Evolutionary conservation across 2,329 filamentous ascomycete species (phyloP).

Genomic region (Byssoonygena ceratinophila): DNA sequence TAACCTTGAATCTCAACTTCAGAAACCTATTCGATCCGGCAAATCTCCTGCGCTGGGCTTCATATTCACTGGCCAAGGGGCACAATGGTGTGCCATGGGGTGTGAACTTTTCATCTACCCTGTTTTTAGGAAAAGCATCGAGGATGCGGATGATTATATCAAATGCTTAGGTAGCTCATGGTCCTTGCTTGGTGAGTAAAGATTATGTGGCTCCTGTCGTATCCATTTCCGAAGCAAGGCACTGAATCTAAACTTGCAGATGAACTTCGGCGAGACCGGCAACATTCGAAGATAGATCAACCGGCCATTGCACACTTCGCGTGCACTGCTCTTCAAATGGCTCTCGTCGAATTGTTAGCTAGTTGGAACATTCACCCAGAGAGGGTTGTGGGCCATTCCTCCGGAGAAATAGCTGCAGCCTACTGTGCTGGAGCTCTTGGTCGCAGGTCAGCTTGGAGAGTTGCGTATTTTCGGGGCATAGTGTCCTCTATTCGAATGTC

Average conservation of each 20-base stretch:
- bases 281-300: conserved; percentile 14
- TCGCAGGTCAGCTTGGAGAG: conserved; percentile 16
- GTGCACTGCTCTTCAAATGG: conserved; percentile 20
- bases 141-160: conserved; percentile 10
- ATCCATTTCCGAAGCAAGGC: neutral
- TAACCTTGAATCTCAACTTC: neutral
- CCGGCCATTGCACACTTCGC: conserved; percentile 8
- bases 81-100: conserved; percentile 19
- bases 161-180: conserved; percentile 9
- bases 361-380: conserved; percentile 15
- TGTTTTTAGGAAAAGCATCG: conserved; percentile 13
- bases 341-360: conserved; percentile 19
- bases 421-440: conserved; percentile 19
- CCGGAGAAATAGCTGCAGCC: conserved; percentile 24
- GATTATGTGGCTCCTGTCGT: neutral
- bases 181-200: conserved; percentile 12
- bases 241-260: neutral
- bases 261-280: conserved; percentile 20
- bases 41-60: neutral
- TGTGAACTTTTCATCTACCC: conserved; percentile 14
- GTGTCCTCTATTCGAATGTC: conserved; percentile 1
- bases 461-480: conserved; percentile 19
- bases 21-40: neutral
- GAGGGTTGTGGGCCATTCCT: conserved; percentile 21
- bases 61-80: conserved; percentile 20